Evolutionary conservation across 257 asterid species (phyloP).

Genomic region (Solanum boliviense): DNA sequence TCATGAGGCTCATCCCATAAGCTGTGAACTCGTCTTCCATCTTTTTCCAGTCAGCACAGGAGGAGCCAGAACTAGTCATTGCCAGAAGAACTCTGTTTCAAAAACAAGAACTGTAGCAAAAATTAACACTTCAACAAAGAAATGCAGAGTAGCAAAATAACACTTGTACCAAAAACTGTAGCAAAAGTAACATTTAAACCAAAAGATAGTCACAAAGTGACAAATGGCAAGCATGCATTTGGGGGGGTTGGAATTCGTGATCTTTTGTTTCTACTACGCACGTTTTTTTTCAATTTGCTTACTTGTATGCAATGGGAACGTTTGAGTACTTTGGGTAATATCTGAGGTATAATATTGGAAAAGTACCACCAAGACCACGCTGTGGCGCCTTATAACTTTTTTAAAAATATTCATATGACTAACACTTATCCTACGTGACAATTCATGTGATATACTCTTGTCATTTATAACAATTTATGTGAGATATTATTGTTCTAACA

Average conservation of each 20-base stretch:
- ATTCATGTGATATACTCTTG: too few relatives aligned
- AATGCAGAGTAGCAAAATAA: not conserved
- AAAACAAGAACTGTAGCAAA: too few relatives aligned
- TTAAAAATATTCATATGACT: not conserved
- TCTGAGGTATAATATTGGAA: not conserved
- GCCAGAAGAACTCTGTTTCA: not conserved
- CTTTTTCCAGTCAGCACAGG: slow-evolving; percentile 1
- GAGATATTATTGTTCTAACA: not conserved
- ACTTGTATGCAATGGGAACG: not conserved
- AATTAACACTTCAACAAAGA: not conserved
- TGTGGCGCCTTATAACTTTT: not conserved
- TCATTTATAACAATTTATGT: too few relatives aligned
- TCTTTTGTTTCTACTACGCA: not conserved
- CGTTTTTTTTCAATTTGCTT: not conserved
- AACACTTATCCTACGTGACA: too few relatives aligned
- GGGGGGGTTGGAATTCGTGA: not conserved
- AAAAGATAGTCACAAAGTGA: not conserved
- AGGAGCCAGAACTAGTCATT: slow-evolving; percentile 9
- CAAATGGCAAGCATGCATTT: not conserved
- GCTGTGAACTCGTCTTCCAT: slow-evolving; percentile 10
- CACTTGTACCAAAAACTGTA: too few relatives aligned
- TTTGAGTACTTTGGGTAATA: not conserved
- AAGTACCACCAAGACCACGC: not conserved
- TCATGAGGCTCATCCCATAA: slow-evolving; percentile 14
- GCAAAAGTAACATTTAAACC: not conserved